phyloP scores from a whole-genome alignment of 371 early-diverging fungal genomes.

The Rhizopus sp. region DNA sequence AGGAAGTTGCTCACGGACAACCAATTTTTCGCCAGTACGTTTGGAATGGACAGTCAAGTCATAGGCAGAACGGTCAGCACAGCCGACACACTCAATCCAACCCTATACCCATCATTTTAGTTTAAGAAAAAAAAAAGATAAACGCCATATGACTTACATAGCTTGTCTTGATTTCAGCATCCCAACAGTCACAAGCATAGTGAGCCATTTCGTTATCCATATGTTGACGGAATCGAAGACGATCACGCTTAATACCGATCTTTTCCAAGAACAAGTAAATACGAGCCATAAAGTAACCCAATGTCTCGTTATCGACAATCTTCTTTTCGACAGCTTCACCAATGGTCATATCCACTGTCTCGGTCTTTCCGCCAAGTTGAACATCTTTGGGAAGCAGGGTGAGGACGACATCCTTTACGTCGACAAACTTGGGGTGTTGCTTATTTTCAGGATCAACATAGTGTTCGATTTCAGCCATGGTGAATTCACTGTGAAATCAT shows the following conservation, averaged over 20 bases:
- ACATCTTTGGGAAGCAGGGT: conserved; percentile 77
- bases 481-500: conserved; percentile 82
- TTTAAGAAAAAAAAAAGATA: background rate
- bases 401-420: conserved; percentile 78
- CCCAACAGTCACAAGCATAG: conserved; percentile 99
- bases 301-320: conserved; percentile 95
- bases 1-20: conserved; percentile 87
- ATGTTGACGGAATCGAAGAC: conserved; percentile 99
- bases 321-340: conserved; percentile 93
- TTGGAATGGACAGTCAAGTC: conserved; percentile 95
- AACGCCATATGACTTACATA: conserved; percentile 46
- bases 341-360: conserved; percentile 74
- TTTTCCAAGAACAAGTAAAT: conserved; percentile 92
- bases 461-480: conserved; percentile 99
- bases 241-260: conserved; percentile 91
- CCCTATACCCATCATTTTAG: conserved; percentile 58
- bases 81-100: conserved; percentile 99
- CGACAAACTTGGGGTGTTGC: conserved; percentile 90
- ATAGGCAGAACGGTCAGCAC: conserved; percentile 99
- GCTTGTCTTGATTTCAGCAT: conserved; percentile 93
- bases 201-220: conserved; percentile 99
- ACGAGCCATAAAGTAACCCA: conserved; percentile 99
- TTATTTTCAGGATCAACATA: conserved; percentile 97
- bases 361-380: conserved; percentile 80
- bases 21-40: conserved; percentile 91